Evolutionary conservation across 768 basidiomycete species (phyloP).

Genomic region (Lactarius trivialis): DNA sequence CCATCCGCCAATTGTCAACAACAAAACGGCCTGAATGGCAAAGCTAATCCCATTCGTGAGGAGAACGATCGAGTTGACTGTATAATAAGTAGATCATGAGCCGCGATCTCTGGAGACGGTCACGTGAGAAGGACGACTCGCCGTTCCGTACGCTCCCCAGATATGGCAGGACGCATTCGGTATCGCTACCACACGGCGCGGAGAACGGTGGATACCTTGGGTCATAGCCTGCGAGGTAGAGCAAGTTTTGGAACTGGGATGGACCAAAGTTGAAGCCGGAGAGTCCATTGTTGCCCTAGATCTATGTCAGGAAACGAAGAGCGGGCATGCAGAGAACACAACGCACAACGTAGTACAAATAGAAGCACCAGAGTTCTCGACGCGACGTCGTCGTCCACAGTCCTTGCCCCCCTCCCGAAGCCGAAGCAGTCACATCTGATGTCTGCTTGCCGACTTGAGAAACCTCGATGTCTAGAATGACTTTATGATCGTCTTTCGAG

Average conservation of each 20-base stretch:
- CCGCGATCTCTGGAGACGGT: background rate
- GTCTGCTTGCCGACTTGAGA: background rate
- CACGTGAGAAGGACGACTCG: constrained; percentile 29
- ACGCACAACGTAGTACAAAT: constrained; percentile 48
- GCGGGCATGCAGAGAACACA: background rate
- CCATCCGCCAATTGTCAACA: constrained; percentile 68
- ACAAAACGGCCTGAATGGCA: constrained; percentile 61
- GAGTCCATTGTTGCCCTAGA: constrained; percentile 60
- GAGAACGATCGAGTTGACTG: constrained; percentile 73
- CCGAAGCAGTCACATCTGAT: background rate
- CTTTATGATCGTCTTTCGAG: background rate
- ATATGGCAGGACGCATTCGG: constrained; percentile 60
- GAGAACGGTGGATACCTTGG: constrained; percentile 51
- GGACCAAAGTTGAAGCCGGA: constrained; percentile 69
- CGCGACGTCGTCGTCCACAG: constrained; percentile 25
- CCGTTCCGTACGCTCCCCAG: constrained; percentile 55
- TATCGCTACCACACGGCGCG: constrained; percentile 40
- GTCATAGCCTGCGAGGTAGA: constrained; percentile 69
- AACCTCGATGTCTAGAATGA: background rate
- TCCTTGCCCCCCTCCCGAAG: background rate
- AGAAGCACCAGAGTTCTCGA: constrained; percentile 47
- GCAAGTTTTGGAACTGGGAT: constrained; percentile 67
- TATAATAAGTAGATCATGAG: background rate
- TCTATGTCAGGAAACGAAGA: background rate
- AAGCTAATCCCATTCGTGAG: constrained; percentile 77